Percentiles rank a stretch among this genome's conserved stretches.
Evolutionary conservation across 331 rosid species (phyloP).

Genomic region (Malus hybrid): DNA sequence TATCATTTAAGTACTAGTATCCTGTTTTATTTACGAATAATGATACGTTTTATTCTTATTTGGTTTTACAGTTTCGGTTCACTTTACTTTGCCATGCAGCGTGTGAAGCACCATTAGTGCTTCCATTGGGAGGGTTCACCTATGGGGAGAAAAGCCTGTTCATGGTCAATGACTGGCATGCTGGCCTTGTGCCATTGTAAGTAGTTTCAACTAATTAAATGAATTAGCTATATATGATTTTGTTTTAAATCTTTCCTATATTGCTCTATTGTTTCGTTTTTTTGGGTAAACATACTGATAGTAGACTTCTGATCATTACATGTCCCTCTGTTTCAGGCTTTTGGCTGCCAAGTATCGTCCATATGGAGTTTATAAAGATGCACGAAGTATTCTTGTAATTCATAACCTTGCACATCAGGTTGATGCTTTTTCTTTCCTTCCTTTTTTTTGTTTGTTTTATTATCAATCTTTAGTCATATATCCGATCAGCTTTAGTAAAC

Average conservation of each 20-base stretch:
- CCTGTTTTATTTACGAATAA: slow-evolving; percentile 11
- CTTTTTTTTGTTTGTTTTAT: background rate
- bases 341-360: slow-evolving; percentile 85
- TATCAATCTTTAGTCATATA: background rate
- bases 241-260: background rate
- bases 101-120: slow-evolving; percentile 89
- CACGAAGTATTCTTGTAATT: slow-evolving; percentile 72
- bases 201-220: slow-evolving; percentile 4
- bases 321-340: slow-evolving; percentile 52
- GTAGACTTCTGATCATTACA: background rate
- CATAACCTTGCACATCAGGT: slow-evolving; percentile 93
- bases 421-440: background rate
- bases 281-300: slow-evolving; percentile 9
- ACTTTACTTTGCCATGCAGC: slow-evolving; percentile 92
- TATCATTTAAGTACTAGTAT: slow-evolving; percentile 5
- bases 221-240: background rate
- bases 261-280: background rate
- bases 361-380: slow-evolving; percentile 70
- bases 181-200: slow-evolving; percentile 84
- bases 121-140: slow-evolving; percentile 80
- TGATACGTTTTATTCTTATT: slow-evolving; percentile 36
- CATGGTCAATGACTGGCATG: slow-evolving; percentile 92
- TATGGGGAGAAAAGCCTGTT: slow-evolving; percentile 71
- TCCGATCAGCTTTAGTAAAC: background rate
- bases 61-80: slow-evolving; percentile 91